phyloP scores from a whole-genome alignment of 2,329 filamentous ascomycete species.

The Dothidotthia symphoricarpi region DNA sequence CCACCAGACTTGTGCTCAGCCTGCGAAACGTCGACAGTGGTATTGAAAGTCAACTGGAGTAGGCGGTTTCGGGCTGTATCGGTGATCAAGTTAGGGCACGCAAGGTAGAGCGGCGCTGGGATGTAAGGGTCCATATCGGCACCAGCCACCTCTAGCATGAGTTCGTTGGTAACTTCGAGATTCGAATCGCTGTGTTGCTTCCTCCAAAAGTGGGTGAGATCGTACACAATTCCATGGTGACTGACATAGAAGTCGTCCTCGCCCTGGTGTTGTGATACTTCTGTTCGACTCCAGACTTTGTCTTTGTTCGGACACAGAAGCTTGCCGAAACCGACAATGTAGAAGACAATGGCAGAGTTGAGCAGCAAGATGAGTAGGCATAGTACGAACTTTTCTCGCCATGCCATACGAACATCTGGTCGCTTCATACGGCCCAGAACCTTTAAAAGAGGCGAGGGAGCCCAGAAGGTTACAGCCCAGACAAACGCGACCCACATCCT shows the following conservation, averaged over 20 bases:
- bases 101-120: constrained; percentile 68
- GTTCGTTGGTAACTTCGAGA: constrained; percentile 57
- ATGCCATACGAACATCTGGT: constrained; percentile 93
- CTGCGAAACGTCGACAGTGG: constrained; percentile 54
- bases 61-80: constrained; percentile 44
- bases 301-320: constrained; percentile 87
- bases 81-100: constrained; percentile 71
- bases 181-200: constrained; percentile 75
- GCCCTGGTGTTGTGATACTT: constrained; percentile 71
- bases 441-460: constrained; percentile 80
- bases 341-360: constrained; percentile 83
- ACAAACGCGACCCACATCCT: constrained; percentile 78
- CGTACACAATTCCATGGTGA: constrained; percentile 85
- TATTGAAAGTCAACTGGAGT: constrained; percentile 62
- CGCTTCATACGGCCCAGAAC: constrained; percentile 92
- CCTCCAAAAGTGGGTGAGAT: constrained; percentile 85
- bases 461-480: constrained; percentile 90
- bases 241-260: constrained; percentile 80
- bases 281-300: constrained; percentile 75
- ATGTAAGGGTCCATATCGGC: constrained; percentile 83
- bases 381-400: constrained; percentile 90
- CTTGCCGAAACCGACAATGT: constrained; percentile 82
- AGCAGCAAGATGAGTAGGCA: constrained; percentile 76
- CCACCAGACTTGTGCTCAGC: constrained; percentile 72
- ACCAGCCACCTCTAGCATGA: constrained; percentile 78